phyloP scores from a whole-genome alignment of 2,329 filamentous ascomycete species.

The Cytospora piceicola region DNA sequence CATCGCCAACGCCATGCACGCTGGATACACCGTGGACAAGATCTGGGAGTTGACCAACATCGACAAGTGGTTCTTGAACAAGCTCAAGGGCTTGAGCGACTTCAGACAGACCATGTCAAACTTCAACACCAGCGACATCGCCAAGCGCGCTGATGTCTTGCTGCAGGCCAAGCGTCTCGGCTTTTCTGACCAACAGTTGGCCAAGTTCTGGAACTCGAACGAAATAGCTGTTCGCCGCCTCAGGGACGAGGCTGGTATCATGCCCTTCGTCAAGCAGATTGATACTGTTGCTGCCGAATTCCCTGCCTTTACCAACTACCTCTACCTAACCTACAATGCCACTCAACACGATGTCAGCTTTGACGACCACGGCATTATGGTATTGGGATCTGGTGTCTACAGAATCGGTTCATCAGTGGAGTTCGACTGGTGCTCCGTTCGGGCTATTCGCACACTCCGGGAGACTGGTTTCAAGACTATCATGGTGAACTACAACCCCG shows the following conservation, averaged over 20 bases:
- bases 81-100: conserved; percentile 87
- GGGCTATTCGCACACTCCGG: conserved; percentile 88
- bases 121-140: conserved; percentile 67
- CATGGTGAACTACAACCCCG: conserved; percentile 94
- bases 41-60: conserved; percentile 99
- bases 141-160: conserved; percentile 66
- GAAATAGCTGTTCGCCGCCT: conserved; percentile 85
- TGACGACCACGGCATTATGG: conserved; percentile 91
- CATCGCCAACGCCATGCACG: conserved; percentile 95
- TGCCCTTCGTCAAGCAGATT: conserved; percentile 94
- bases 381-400: conserved; percentile 94
- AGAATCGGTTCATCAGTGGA: conserved; percentile 97
- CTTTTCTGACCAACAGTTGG: conserved; percentile 91
- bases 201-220: conserved; percentile 92
- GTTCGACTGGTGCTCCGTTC: conserved; percentile 98
- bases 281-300: conserved; percentile 98
- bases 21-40: conserved; percentile 91
- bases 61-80: conserved; percentile 96
- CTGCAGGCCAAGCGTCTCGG: conserved; percentile 89
- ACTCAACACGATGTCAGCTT: conserved; percentile 83
- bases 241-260: conserved; percentile 83
- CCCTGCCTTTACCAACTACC: conserved; percentile 91
- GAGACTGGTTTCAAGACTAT: conserved; percentile 87
- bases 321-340: conserved; percentile 95
- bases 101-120: conserved; percentile 80